These are phyloP conservation scores for Saccharomyces hybrid DNA, from an alignment of 1,139 yeast species.

Conservation along the genomic window DNA sequence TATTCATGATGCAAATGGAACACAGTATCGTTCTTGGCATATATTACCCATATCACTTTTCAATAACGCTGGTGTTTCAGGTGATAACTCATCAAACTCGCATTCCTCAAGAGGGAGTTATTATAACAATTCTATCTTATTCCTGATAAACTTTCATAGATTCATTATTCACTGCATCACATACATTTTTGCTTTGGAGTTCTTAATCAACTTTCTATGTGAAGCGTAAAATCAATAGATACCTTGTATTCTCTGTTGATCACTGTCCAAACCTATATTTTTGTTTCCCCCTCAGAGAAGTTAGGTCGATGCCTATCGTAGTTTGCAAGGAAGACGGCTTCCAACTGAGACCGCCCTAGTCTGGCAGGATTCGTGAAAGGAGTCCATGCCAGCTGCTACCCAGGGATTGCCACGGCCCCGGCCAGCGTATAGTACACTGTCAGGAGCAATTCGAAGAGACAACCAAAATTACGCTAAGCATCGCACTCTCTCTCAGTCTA, in stretches of 20 bases:
- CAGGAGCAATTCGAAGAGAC: not conserved
- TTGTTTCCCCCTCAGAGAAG: not conserved
- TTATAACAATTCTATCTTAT: not conserved
- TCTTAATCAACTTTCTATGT: not conserved
- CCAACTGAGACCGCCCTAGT: not conserved
- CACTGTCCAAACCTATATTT: not conserved
- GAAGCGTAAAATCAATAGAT: not conserved
- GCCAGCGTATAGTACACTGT: not conserved
- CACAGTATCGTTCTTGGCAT: not conserved
- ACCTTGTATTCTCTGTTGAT: not conserved
- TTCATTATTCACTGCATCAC: not conserved
- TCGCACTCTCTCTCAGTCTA: not conserved
- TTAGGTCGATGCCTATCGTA: not conserved
- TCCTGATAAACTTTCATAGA: not conserved
- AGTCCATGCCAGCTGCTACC: not conserved
- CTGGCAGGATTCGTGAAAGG: not conserved
- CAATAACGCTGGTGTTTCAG: not conserved
- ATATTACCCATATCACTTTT: not conserved
- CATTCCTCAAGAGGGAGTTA: not conserved
- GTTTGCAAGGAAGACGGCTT: not conserved
- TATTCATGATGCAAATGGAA: not conserved
- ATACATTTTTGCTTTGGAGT: constrained; percentile 1
- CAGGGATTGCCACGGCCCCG: not conserved
- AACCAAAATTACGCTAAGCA: not conserved
- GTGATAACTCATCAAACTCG: not conserved